Percentiles rank a stretch among this genome's conserved stretches.
These are phyloP conservation scores for Domatiomyces globalis DNA, from an alignment of 2,329 filamentous ascomycete genomes.

Conservation along the genomic window DNA sequence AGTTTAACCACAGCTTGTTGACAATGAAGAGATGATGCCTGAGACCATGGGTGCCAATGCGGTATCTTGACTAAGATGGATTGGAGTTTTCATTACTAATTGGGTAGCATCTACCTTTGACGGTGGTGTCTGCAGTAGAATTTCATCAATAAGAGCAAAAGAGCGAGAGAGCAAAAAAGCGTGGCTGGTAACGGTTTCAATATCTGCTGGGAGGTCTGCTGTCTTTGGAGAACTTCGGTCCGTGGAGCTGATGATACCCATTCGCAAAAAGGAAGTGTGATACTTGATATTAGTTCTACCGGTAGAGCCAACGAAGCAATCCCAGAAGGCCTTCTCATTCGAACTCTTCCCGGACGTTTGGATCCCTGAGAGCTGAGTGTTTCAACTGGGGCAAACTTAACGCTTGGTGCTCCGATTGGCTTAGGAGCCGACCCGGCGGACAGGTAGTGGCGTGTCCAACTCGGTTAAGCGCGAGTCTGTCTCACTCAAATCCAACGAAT, in stretches of 20 bases:
- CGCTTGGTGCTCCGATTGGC: background rate
- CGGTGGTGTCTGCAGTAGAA: background rate
- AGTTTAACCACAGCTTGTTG: background rate
- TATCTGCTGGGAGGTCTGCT: background rate
- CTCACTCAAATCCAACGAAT: no score
- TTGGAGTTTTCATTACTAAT: background rate
- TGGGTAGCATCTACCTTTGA: background rate
- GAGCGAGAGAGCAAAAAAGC: background rate
- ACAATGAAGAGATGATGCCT: background rate
- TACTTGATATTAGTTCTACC: background rate
- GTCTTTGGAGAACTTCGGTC: background rate
- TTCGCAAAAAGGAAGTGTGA: background rate
- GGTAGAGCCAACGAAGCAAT: background rate
- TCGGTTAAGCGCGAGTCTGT: background rate
- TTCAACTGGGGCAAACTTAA: background rate
- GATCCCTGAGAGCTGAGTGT: background rate
- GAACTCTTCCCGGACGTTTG: background rate
- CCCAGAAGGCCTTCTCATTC: background rate
- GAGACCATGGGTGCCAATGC: background rate
- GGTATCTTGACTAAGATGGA: background rate
- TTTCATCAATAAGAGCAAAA: background rate
- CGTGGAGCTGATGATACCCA: background rate
- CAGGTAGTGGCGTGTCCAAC: background rate
- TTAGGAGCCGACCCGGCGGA: background rate
- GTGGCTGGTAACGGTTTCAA: background rate